Base-by-base conservation (phyloP, 371 early-diverging fungal genomes). In the Apophysomyces variabilis region DNA sequence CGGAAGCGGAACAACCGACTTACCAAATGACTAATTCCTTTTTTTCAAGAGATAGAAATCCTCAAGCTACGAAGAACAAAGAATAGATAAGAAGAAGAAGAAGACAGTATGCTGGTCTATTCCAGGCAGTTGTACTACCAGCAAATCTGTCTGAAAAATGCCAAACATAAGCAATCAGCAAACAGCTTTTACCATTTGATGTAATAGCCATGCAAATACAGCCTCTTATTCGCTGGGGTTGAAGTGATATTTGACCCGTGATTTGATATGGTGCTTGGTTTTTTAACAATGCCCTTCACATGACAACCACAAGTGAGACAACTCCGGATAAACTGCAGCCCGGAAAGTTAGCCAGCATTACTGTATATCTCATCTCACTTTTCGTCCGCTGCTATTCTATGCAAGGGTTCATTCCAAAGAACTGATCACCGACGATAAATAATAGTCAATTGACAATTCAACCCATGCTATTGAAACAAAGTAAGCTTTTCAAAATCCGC, bases 1-100 rank as follows among this genome's bases (percentile, higher is more conserved):
- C 54, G 54, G 54, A 50, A 50, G 21, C 54, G 54, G 54, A 50
- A 50, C 41, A 13, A 41, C 41, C 41, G 41, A 41, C 54, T 50
- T 50, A 50, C 54, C 54, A n/a, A 50, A 50, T 21, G 9, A n/a
- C 21, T 50, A 18, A 4, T 50, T 50, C 13, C 13, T 41, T 41
- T 41, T 41, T 41, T 8, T 41, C 13, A 13, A 6, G 54, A 50
- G 21, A 50, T 26, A 26, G 32, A 21, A 21, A n/a, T 50, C 21
- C 54, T 9, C 54, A 26, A 9, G 21, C 21, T 16, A 50, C 54
- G 21, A 50, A 50, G 21, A 50, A 21, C 32, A 21, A n/a, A 50
- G 21, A 50, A 50, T 18, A 18, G 9, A 8, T 7, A 26, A 50
- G 21, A 50, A 26, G 32, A 26, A 26, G 32, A 26, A 26, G 32